Evolutionary conservation across 257 asterid species (phyloP), one percentile per base, ranked within the genome.

Genomic region (Cinchona pubescens): DNA sequence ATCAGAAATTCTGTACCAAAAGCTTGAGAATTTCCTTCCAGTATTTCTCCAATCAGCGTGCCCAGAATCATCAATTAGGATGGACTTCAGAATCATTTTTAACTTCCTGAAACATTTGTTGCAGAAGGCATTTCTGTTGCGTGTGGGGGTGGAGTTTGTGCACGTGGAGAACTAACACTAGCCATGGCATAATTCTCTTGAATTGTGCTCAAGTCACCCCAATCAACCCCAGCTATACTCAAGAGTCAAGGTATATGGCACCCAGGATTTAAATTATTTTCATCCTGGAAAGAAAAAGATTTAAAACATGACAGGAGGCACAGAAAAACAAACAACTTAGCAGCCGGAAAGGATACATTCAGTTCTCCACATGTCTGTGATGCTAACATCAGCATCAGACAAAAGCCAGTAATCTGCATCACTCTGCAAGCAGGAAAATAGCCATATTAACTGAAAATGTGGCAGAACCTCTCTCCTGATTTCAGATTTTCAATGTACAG

Each of bases 361-460:
- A 37, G 83, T 78, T 68, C 86, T 79, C 97, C 93, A 93, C 93
- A 90, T 85, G 80, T 88, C 93, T 23, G 93, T 86, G 83, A 88
- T 84, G 87, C 93, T 88, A 72, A 83, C 85, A 81, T 75, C 93
- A 55, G 86, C 84, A 55, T 87, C 95, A 0, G 94, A 85, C 75
- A 81, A 76, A 45, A 91, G 89, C 93, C 90, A 88, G 82, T 85
- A 86, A 85, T 90, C 97, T 60, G 87, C 91, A 74, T 83, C 93
- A 8, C 75, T 86, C 98, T 93, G 94, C 83, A 84, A 68, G 77
- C 34, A 5, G 23, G n/a, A 60, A 53, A 48, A 73, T 25, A 12
- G 40, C 37, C 19, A 42, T 8, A 34, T 43, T 32, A 35, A 35
- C 67, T 46, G 21, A 42, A 64, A 32, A 61, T 69, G 27, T 7